Evolutionary conservation across 257 asterid species (phyloP), one percentile per base, ranked within the genome.

Genomic region (Pogostemon cablin): DNA sequence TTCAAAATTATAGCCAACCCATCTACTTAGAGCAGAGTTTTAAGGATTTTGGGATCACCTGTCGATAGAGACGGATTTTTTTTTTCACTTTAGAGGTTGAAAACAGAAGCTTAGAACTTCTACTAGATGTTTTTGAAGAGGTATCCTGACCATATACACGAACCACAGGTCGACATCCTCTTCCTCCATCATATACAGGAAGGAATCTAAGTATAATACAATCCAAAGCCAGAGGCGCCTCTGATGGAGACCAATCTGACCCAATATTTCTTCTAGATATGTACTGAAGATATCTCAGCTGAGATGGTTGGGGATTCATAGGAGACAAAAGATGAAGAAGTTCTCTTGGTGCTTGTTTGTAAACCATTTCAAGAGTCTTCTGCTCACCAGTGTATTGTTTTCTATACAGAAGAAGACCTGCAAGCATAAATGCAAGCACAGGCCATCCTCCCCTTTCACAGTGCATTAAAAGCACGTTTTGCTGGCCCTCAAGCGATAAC

Each of bases 391-490:
- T 79, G 82, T 95, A 92, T 81, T 95, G 98, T 70, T 91, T 95
- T 70, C 97, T 79, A 87, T 95, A 95, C 61, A 91, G 70, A 79
- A 95, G 98, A 78, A 95, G 99, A 69, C 96, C 98, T 7, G 99
- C 98, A 74, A 95, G 99, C 97, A 91, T 91, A 58, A 95, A 95
- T 7, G 98, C 98, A 50, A 95, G 96, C 71, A 90, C 92, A 15
- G 98, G 95, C 98, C 99, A 95, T 60, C 99, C 98, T 79, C 99
- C 99, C 73, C 97, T 84, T 81, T 92, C 98, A 49, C 99, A 95
- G 77, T 91, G 96, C 98, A 92, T 88, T 79, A 95, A 77, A 62
- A 95, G 91, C 70, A 95, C 99, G 39, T 95, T 95, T 72, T 92
- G 99, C 76, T 95, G 99, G 73, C 99, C 99, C 80, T 87, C 98